Percentiles rank a stretch among this genome's conserved stretches.
These are phyloP conservation scores for Paspalum notatum DNA, from an alignment of 176 grass and related monocot species.

Conservation along the genomic window DNA sequence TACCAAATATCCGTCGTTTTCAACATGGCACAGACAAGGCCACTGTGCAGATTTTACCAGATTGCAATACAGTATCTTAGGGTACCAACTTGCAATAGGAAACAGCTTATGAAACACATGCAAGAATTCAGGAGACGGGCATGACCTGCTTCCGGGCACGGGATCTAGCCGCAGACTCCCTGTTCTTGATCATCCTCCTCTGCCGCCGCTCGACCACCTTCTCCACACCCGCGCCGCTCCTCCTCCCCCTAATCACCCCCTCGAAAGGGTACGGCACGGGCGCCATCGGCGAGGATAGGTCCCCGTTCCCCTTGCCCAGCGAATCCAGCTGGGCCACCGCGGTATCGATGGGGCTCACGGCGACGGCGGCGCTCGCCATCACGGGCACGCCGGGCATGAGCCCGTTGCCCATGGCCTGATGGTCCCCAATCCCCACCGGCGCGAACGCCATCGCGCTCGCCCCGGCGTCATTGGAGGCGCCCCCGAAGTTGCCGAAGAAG, in stretches of 20 bases:
- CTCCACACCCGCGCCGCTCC: slow-evolving; percentile 53
- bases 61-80: neutral
- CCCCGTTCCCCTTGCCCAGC: slow-evolving; percentile 52
- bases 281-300: slow-evolving; percentile 55
- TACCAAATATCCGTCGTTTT: slow-evolving; percentile 11
- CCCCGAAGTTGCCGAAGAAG: slow-evolving; percentile 46
- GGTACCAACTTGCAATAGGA: slow-evolving; percentile 13
- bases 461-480: neutral
- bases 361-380: slow-evolving; percentile 20
- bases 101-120: slow-evolving; percentile 15
- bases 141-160: slow-evolving; percentile 75
- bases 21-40: slow-evolving; percentile 8
- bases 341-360: slow-evolving; percentile 31
- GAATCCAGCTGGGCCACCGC: slow-evolving; percentile 48
- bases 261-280: slow-evolving; percentile 54
- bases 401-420: slow-evolving; percentile 41
- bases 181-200: slow-evolving; percentile 92
- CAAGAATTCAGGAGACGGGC: slow-evolving; percentile 34
- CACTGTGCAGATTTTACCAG: slow-evolving; percentile 6
- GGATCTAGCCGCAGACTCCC: slow-evolving; percentile 80
- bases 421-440: slow-evolving; percentile 53
- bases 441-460: slow-evolving; percentile 35
- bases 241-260: slow-evolving; percentile 57
- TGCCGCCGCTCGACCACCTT: slow-evolving; percentile 82
- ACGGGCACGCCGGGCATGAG: slow-evolving; percentile 30